Evolutionary conservation across 306 rosid genomes (phyloP).

Genomic region (Pterocarpus santalinus): DNA sequence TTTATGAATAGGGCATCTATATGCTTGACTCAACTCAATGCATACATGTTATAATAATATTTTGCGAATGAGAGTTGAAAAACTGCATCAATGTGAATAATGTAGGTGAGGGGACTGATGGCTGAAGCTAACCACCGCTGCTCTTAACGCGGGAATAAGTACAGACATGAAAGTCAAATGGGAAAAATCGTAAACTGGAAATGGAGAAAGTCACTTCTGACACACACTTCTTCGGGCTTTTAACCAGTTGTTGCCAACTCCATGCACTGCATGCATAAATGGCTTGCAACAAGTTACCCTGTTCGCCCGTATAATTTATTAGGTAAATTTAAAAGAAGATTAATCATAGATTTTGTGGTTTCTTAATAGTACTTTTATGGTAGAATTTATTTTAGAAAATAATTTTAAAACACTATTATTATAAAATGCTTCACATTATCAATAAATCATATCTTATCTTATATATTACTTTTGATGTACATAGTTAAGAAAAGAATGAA

Average conservation of each 20-base stretch:
- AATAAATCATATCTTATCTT: too few relatives aligned
- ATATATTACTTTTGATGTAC: too few relatives aligned
- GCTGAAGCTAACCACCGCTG: not conserved
- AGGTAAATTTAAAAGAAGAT: too few relatives aligned
- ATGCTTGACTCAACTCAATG: too few relatives aligned
- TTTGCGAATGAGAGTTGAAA: too few relatives aligned
- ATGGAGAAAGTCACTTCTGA: slow-evolving; percentile 50
- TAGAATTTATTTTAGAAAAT: not conserved
- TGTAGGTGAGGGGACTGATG: not conserved
- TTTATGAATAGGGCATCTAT: too few relatives aligned
- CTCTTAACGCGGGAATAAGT: slow-evolving; percentile 7
- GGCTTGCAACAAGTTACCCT: too few relatives aligned
- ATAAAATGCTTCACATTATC: too few relatives aligned
- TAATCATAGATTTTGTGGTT: not conserved
- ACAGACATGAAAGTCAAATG: slow-evolving; percentile 35
- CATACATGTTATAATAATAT: too few relatives aligned
- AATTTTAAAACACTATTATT: too few relatives aligned
- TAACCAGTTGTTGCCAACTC: slow-evolving; percentile 38
- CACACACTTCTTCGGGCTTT: slow-evolving; percentile 20
- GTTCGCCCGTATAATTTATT: too few relatives aligned
- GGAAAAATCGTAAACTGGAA: slow-evolving; percentile 44
- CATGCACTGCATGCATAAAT: not conserved
- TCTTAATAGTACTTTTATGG: not conserved
- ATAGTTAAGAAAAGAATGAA: too few relatives aligned
- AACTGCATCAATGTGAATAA: not conserved